These are phyloP conservation scores for Piper betle DNA, from an alignment of 164 flowering plant genomes.

Conservation along the genomic window DNA sequence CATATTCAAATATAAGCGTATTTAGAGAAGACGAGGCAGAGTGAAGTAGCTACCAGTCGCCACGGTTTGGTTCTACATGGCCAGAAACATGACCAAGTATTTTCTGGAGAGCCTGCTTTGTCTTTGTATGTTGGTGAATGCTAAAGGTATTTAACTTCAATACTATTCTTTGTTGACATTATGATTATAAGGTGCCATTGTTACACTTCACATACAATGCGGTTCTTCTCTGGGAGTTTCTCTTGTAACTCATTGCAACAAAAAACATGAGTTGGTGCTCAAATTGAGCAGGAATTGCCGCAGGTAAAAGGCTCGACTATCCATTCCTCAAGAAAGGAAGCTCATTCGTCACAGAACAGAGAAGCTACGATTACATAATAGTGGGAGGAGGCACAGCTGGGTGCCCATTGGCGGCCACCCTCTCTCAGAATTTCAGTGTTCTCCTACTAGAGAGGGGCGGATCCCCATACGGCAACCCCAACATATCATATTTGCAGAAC, in stretches of 20 bases:
- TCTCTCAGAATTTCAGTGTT: slow-evolving; percentile 70
- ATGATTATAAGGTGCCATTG: not conserved
- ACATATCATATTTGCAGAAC: slow-evolving; percentile 49
- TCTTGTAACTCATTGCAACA: not conserved
- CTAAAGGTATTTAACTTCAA: not conserved
- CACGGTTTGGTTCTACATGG: slow-evolving; percentile 9
- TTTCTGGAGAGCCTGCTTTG: slow-evolving; percentile 19
- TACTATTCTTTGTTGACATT: not conserved
- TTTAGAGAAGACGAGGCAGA: not conserved
- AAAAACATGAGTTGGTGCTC: not conserved
- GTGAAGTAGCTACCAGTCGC: not conserved
- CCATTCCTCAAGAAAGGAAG: slow-evolving; percentile 69
- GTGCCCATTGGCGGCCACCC: slow-evolving; percentile 88
- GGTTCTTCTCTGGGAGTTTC: not conserved
- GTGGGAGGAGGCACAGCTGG: slow-evolving; percentile 98
- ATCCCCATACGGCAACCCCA: slow-evolving; percentile 47
- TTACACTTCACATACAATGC: not conserved
- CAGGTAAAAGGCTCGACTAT: slow-evolving; percentile 16
- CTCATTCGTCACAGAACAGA: slow-evolving; percentile 23
- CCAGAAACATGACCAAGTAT: slow-evolving; percentile 16
- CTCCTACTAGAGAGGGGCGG: slow-evolving; percentile 84
- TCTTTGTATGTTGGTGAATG: slow-evolving; percentile 5
- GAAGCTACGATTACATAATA: slow-evolving; percentile 65
- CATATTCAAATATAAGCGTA: not conserved
- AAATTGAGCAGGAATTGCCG: not conserved